Conservation (phyloP, 1,284 basidiomycete genomes). For the Rhodotorula sp. region DNA sequence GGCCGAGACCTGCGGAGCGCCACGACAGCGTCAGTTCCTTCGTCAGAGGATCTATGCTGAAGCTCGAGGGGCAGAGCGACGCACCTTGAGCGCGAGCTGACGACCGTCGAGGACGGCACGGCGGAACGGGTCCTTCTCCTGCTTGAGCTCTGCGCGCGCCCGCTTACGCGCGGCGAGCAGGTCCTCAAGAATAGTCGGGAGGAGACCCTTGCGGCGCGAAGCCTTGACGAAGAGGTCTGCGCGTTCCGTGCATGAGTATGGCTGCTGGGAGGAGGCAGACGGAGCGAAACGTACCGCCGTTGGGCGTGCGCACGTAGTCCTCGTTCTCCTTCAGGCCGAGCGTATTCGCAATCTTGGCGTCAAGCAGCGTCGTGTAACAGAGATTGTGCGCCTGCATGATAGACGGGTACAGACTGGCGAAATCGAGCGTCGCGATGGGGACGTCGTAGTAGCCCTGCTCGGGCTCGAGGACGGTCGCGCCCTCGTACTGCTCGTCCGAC, state of each 20-base stretch:
- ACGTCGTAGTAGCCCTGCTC: slow-evolving; percentile 89
- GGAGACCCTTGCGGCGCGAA: slow-evolving; percentile 73
- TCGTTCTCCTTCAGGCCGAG: slow-evolving; percentile 73
- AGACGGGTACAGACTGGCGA: slow-evolving; percentile 93
- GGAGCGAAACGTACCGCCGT: slow-evolving; percentile 67
- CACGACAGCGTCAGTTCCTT: no score
- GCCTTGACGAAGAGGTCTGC: slow-evolving; percentile 80
- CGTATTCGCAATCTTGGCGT: slow-evolving; percentile 73
- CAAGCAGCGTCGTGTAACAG: slow-evolving; percentile 89
- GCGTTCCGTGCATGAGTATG: not conserved
- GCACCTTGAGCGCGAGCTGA: slow-evolving; percentile 86
- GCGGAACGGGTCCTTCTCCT: slow-evolving; percentile 91
- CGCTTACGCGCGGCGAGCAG: slow-evolving; percentile 85
- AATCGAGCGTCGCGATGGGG: slow-evolving; percentile 94
- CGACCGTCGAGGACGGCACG: slow-evolving; percentile 91
- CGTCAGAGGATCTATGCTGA: no score
- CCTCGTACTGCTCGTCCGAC: slow-evolving; percentile 92
- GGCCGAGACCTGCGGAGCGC: slow-evolving; percentile 92
- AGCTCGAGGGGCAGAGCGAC: slow-evolving; percentile 19
- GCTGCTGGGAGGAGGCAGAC: not conserved
- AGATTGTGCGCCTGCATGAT: slow-evolving; percentile 99
- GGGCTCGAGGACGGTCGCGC: slow-evolving; percentile 95
- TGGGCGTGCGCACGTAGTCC: slow-evolving; percentile 86
- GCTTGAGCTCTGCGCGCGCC: slow-evolving; percentile 89
- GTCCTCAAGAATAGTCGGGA: slow-evolving; percentile 90